phyloP scores from a whole-genome alignment of 2,329 filamentous ascomycete species.

The Triangularia verruculosa region DNA sequence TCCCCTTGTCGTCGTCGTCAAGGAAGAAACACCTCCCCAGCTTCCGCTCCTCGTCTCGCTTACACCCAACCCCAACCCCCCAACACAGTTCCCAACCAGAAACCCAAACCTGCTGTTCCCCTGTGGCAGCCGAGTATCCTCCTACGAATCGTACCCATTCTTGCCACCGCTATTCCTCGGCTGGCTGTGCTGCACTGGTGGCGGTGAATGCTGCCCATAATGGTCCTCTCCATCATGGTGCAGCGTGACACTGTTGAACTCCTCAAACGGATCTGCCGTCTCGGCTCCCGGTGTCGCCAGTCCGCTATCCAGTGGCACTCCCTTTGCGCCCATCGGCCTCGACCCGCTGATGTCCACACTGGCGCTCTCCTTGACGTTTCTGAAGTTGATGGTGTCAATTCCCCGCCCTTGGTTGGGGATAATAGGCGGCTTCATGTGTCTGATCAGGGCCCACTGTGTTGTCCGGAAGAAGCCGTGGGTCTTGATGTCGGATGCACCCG shows the following conservation, averaged over 20 bases:
- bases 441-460: conserved; percentile 94
- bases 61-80: not conserved
- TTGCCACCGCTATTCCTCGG: not conserved
- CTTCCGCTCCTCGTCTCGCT: not conserved
- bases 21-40: not conserved
- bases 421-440: conserved; percentile 97
- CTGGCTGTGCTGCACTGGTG: not conserved
- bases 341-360: conserved; percentile 80
- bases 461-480: conserved; percentile 92
- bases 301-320: conserved; percentile 82
- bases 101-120: not conserved
- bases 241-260: conserved; percentile 97
- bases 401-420: conserved; percentile 87
- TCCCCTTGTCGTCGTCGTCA: not conserved
- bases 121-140: not conserved
- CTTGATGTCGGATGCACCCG: conserved; percentile 96
- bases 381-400: conserved; percentile 93
- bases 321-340: conserved; percentile 54
- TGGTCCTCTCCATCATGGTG: conserved; percentile 91
- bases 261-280: conserved; percentile 82
- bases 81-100: not conserved
- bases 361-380: conserved; percentile 95
- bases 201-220: conserved; percentile 23
- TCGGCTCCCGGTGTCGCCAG: conserved; percentile 82
- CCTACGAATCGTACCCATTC: conserved; percentile 12